Conservation (phyloP, 768 basidiomycete species). For the Paxillus ammoniavirescens region DNA sequence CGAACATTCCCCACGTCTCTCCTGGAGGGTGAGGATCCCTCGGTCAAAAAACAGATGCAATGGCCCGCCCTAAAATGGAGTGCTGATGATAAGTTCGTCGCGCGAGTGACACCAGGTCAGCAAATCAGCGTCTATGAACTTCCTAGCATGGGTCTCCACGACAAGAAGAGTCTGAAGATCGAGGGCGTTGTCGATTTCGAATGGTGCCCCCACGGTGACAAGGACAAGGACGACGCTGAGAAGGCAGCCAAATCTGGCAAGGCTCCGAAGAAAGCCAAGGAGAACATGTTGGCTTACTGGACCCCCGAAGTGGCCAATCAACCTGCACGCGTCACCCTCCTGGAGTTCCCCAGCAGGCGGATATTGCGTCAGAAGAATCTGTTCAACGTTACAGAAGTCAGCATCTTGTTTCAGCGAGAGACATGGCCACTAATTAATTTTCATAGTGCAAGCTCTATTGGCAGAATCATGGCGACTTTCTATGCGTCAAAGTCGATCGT, state of each 20-base stretch:
- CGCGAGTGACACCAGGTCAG: constrained; percentile 81
- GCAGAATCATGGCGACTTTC: constrained; percentile 98
- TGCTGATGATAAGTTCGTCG: constrained; percentile 93
- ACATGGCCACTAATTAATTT: neutral
- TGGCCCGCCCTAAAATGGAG: constrained; percentile 99
- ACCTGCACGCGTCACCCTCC: constrained; percentile 93
- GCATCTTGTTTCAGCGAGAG: constrained; percentile 25
- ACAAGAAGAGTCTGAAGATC: constrained; percentile 96
- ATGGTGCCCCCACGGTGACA: constrained; percentile 94
- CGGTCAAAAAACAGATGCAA: constrained; percentile 76
- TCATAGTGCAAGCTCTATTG: constrained; percentile 92
- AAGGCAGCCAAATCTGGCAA: constrained; percentile 40
- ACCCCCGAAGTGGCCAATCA: constrained; percentile 95
- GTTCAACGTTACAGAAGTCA: constrained; percentile 95
- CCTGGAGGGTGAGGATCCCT: constrained; percentile 54
- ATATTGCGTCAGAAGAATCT: constrained; percentile 93
- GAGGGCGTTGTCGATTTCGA: constrained; percentile 98
- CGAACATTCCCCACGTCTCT: constrained; percentile 82
- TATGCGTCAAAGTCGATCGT: constrained; percentile 98
- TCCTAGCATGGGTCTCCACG: constrained; percentile 90
- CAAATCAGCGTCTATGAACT: constrained; percentile 97
- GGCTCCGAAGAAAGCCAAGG: constrained; percentile 61
- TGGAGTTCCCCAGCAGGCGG: constrained; percentile 82
- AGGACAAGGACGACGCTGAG: constrained; percentile 74
- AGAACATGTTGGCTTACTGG: constrained; percentile 98